A percentile compares a stretch with the other conserved stretches of the same genome.
Evolutionary conservation across 2,329 filamentous ascomycete genomes (phyloP).

Genomic region (Hypoxylon sp.): DNA sequence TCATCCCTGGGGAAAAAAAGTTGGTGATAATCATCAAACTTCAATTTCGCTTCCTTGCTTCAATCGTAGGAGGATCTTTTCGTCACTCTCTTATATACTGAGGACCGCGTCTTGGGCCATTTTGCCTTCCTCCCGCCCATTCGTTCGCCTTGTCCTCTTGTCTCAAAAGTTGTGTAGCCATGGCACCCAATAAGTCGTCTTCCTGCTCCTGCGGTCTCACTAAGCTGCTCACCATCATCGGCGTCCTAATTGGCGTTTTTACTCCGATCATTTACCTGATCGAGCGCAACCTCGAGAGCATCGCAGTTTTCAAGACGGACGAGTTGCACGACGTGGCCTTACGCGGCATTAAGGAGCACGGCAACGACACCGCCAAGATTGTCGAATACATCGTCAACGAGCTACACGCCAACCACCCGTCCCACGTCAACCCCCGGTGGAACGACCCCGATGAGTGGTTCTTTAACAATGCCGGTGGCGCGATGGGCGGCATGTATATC

Average conservation of each 20-base stretch:
- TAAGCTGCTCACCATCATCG: slow-evolving; percentile 65
- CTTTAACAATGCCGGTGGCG: slow-evolving; percentile 92
- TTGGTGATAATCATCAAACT: not conserved
- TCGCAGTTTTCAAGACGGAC: slow-evolving; percentile 82
- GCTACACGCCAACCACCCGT: slow-evolving; percentile 67
- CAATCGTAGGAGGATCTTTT: not conserved
- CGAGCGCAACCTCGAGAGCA: slow-evolving; percentile 71
- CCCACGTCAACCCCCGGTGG: slow-evolving; percentile 74
- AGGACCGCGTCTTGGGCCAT: not conserved
- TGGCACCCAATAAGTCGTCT: slow-evolving; percentile 41
- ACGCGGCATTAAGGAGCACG: slow-evolving; percentile 76
- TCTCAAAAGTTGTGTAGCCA: slow-evolving; percentile 18
- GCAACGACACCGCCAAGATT: slow-evolving; percentile 80
- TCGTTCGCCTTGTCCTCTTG: not conserved
- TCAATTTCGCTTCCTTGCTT: slow-evolving; percentile 1
- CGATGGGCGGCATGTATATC: slow-evolving; percentile 93
- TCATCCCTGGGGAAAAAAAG: not conserved
- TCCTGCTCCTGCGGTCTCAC: slow-evolving; percentile 47
- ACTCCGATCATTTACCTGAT: slow-evolving; percentile 68
- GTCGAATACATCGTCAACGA: slow-evolving; percentile 79
- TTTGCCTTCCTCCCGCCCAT: not conserved
- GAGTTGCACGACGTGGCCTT: slow-evolving; percentile 78
- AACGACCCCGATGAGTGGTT: slow-evolving; percentile 77
- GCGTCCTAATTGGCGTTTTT: slow-evolving; percentile 68
- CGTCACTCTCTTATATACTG: not conserved